Conservation (phyloP, 768 basidiomycete genomes). For the Pleurotus cornucopiae region DNA sequence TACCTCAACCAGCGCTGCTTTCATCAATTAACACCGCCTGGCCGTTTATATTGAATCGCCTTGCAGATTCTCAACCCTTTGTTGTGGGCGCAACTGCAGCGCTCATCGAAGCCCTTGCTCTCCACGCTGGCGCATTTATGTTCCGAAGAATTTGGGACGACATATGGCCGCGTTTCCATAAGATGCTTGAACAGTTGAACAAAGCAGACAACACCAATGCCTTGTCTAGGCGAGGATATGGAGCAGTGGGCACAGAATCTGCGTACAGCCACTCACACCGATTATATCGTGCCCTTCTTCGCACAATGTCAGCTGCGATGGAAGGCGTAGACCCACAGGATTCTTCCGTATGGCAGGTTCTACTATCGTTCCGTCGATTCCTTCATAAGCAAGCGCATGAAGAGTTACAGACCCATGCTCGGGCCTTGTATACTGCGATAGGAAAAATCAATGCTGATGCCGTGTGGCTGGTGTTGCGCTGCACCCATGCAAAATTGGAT, state of each 20-base stretch:
- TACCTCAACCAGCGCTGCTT: conserved; percentile 70
- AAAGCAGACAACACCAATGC: conserved; percentile 65
- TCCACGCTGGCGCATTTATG: conserved; percentile 82
- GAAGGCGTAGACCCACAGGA: conserved; percentile 70
- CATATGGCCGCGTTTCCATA: conserved; percentile 81
- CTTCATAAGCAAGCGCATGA: conserved; percentile 60
- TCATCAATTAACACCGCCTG: conserved; percentile 86
- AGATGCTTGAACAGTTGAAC: conserved; percentile 56
- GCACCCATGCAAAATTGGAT: conserved; percentile 42
- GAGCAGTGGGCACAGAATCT: conserved; percentile 57
- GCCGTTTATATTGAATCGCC: conserved; percentile 89
- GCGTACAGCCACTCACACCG: conserved; percentile 81
- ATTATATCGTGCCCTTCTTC: conserved; percentile 70
- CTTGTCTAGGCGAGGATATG: conserved; percentile 49
- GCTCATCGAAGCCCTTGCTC: conserved; percentile 68
- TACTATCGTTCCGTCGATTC: conserved; percentile 74
- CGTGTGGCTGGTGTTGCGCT: conserved; percentile 75
- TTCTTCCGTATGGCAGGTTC: conserved; percentile 74
- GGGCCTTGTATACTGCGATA: conserved; percentile 59
- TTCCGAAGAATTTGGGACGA: conserved; percentile 83
- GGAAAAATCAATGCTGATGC: conserved; percentile 67
- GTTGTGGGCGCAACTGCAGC: conserved; percentile 75
- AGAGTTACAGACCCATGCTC: conserved; percentile 69
- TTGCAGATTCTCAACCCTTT: conserved; percentile 68
- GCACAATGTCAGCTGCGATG: conserved; percentile 66